Base-by-base conservation (phyloP, 345 rosid genomes). In the Eucalyptus curtisii region DNA sequence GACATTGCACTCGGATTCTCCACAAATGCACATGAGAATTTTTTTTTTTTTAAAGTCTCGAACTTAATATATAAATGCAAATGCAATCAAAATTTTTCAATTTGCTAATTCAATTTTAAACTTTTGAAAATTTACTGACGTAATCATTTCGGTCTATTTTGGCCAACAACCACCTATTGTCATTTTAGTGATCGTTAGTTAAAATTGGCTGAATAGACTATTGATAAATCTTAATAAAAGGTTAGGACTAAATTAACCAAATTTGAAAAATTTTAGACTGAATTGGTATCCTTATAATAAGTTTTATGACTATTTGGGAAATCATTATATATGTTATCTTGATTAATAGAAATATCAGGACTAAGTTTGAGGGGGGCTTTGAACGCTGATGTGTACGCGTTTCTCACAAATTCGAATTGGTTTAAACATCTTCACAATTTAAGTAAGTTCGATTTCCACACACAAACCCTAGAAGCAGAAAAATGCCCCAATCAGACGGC, bases 131-230 rank as follows among this genome's bases (percentile, higher is more conserved):
- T 14, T 14, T 49, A 6, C 50, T 3, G 7, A 15, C 6, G 1
- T 16, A 31, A 3, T 2, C 22, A 15, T 16, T n/a, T 8, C 2
- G 79, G 9, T 17, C 7, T 16, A 66, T 66, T 66, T 66, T 31
- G 3, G 5, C 3, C 0, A 19, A 66, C 3, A 8, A n/a, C 0
- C 0, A 16, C 8, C 8, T 49, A 49, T 5, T 15, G 6, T 1
- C 2, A 14, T 4, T 19, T 61, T 0, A 30, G 9, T 27, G 68
- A n/a, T 14, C 4, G 4, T 30, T 2, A 8, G 2, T 2, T 4
- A 33, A 68, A 68, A 68, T 33, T 33, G 24, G 2, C 1, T 5
- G 12, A 20, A 33, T 17, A 17, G 4, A 68, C 2, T 68, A 68
- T 33, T 68, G 2, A 5, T 14, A 57, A 25, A 57, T 22, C 27